These are phyloP conservation scores for Phalaenopsis equestris DNA, from an alignment of 106 monocot species.

Conservation along the genomic window DNA sequence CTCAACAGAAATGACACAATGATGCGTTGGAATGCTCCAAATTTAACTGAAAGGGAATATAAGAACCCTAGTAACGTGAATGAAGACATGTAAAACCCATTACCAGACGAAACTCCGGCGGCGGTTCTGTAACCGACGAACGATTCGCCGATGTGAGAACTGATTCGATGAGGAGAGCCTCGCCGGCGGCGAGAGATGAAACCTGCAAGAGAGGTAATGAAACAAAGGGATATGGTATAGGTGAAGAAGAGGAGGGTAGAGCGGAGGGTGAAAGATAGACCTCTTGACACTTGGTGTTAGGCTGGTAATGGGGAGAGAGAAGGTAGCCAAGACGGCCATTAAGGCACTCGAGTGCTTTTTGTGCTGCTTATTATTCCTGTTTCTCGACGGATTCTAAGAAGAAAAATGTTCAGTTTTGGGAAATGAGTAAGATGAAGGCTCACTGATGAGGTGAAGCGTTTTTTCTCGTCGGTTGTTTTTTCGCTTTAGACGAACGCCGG, in stretches of 20 bases:
- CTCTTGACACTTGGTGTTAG: neutral
- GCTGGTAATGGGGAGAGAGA: neutral
- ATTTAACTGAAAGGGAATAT: neutral
- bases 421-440: too few relatives aligned
- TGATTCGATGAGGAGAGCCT: neutral
- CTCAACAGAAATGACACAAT: too few relatives aligned
- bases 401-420: too few relatives aligned
- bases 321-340: neutral
- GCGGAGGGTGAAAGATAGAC: neutral
- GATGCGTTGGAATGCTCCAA: neutral
- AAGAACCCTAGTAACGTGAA: neutral
- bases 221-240: neutral
- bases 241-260: neutral
- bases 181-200: neutral
- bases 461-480: too few relatives aligned
- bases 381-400: too few relatives aligned
- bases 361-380: neutral
- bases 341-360: neutral
- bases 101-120: conserved; percentile 1
- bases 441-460: too few relatives aligned
- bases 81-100: conserved; percentile 8
- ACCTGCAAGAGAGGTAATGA: neutral
- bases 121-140: neutral
- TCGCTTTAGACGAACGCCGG: too few relatives aligned
- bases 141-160: neutral